phyloP scores from a whole-genome alignment of 2,329 filamentous ascomycete species.

The Aureobasidium sp. region DNA sequence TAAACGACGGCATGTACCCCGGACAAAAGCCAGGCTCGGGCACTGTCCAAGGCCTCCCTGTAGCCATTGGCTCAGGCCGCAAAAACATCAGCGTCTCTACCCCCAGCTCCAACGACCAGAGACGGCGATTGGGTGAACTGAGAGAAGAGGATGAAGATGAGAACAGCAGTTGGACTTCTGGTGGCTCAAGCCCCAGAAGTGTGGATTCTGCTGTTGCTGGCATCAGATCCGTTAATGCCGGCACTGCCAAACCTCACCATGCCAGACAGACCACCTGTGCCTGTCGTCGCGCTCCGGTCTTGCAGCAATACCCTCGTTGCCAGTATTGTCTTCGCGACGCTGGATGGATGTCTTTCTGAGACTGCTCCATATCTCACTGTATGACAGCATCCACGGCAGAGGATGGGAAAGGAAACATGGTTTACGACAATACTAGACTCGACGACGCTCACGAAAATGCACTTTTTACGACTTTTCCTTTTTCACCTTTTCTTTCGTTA shows the following conservation, averaged over 20 bases:
- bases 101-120: background rate
- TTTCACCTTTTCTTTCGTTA: background rate
- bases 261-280: background rate
- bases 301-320: constrained; percentile 1
- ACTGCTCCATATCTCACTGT: too few species aligned
- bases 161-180: constrained; percentile 4
- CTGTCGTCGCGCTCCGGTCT: background rate
- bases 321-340: constrained; percentile 7
- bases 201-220: constrained; percentile 11
- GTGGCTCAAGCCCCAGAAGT: background rate
- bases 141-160: constrained; percentile 7
- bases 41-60: constrained; percentile 50
- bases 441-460: background rate
- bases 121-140: background rate
- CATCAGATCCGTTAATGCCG: background rate
- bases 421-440: background rate
- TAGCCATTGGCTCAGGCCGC: constrained; percentile 57
- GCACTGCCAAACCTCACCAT: background rate
- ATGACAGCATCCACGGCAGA: background rate
- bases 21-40: constrained; percentile 46
- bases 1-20: constrained; percentile 85
- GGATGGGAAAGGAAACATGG: background rate
- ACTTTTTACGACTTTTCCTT: background rate
- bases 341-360: constrained; percentile 3
- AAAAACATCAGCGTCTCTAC: constrained; percentile 16